Evolutionary conservation across 2,329 filamentous ascomycete species (phyloP).

Genomic region (Penicillium nordicum): DNA sequence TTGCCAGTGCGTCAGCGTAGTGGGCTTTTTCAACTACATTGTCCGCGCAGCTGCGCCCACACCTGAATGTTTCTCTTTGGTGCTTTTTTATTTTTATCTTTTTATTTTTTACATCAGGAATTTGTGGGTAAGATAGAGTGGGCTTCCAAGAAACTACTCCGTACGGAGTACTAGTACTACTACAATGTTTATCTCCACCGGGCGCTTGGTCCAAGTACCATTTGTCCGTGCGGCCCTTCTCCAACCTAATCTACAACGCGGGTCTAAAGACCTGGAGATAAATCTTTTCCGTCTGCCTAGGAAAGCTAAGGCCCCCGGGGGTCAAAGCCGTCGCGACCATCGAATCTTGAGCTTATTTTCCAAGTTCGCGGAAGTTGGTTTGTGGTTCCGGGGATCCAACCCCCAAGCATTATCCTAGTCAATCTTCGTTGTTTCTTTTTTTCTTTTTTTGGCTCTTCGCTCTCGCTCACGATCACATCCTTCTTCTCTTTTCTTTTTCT

Average conservation of each 20-base stretch:
- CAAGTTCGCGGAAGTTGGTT: conserved; percentile 2
- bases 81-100: neutral
- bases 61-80: neutral
- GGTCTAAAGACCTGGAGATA: neutral
- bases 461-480: neutral
- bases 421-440: neutral
- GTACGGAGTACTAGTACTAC: neutral
- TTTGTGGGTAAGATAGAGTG: neutral
- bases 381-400: neutral
- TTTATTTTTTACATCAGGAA: neutral
- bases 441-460: neutral
- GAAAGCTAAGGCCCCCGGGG: neutral
- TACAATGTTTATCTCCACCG: neutral
- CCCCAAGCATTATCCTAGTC: neutral
- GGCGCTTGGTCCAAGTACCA: neutral
- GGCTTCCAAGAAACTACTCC: neutral
- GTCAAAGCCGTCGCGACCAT: conserved; percentile 9
- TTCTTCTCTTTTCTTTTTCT: neutral
- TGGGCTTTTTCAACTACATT: neutral
- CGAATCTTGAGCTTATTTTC: conserved; percentile 24
- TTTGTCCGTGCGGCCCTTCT: neutral
- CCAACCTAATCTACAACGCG: conserved; percentile 5
- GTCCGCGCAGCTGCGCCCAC: neutral
- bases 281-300: neutral
- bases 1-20: neutral